A percentile compares a stretch with the other conserved stretches of the same genome.
These are phyloP conservation scores for Penicillium canariense DNA, from an alignment of 495 filamentous ascomycete genomes.

Conservation along the genomic window DNA sequence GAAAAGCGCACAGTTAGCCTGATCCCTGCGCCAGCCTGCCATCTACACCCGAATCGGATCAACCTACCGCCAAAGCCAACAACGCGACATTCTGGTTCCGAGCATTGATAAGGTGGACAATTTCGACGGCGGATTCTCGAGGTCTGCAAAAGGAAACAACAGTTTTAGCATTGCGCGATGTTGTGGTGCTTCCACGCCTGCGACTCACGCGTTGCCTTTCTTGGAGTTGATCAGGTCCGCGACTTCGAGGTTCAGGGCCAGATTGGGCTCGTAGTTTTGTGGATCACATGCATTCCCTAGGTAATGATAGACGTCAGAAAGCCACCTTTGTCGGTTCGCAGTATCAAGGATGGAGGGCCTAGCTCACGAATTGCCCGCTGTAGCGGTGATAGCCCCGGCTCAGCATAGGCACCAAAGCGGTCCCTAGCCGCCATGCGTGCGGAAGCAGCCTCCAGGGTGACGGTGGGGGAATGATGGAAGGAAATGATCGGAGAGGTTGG, in stretches of 20 bases:
- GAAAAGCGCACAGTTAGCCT: constrained; percentile 30
- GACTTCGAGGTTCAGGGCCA: constrained; percentile 95
- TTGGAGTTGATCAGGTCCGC: constrained; percentile 95
- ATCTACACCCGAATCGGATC: constrained; percentile 3
- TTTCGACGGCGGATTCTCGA: constrained; percentile 90
- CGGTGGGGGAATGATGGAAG: constrained; percentile 19
- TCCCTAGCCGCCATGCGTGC: constrained; percentile 94
- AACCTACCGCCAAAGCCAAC: constrained; percentile 70
- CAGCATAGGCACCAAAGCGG: constrained; percentile 82
- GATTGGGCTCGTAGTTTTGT: constrained; percentile 94
- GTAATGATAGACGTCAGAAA: constrained; percentile 3
- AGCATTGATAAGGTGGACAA: constrained; percentile 92
- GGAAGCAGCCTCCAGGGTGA: constrained; percentile 85
- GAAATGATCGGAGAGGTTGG: constrained; percentile 2
- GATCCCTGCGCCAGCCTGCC: constrained; percentile 19
- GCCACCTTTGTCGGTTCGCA: constrained; percentile 3
- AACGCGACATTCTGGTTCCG: constrained; percentile 93
- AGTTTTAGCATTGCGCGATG: constrained; percentile 14
- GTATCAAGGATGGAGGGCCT: constrained; percentile 1
- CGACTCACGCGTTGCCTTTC: constrained; percentile 83
- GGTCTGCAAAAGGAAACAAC: constrained; percentile 49
- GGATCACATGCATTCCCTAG: constrained; percentile 88
- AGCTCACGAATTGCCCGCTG: constrained; percentile 85
- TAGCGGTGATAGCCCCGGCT: constrained; percentile 76
- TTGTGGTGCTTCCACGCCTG: neutral